Evolutionary conservation across 2,329 filamentous ascomycete species (phyloP), one percentile per base, ranked within the genome.

Genomic region (Pseudocercospora pini-densiflorae): DNA sequence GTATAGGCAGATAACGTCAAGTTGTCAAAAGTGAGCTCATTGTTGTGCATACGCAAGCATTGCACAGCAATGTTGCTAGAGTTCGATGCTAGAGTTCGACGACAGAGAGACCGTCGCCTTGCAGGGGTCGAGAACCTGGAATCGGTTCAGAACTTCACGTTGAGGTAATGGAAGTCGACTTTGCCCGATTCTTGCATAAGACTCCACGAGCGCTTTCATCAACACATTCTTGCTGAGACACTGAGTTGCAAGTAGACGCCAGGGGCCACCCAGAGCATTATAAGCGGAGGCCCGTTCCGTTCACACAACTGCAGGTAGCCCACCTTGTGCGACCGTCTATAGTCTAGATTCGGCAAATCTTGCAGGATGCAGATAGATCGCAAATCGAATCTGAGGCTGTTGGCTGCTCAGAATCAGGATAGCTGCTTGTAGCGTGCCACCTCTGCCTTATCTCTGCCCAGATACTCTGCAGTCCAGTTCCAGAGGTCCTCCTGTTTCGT

Each of bases 401-500:
- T 47, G 63, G 51, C 31, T 23, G 45, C 54, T 36, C 51, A 40
- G 29, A 24, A 47, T 49, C 51, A 54, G 57, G 64, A 66, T 59
- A 66, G 64, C 59, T 66, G 59, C 64, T 59, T 59, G 64, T 62
- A 49, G 54, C 14, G 59, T 60, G 45, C 59, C 54, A 59, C 54
- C 60, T 66, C 51, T 45, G 53, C 63, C 59, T 65, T 55, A 45
- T 59, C 53, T 61, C 59, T 63, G 29, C 58, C 21, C 45, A 62
- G 33, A 43, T 61, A 59, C 29, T 63, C 49, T 57, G 49, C 64
- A 45, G 54, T 51, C 49, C 61, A 54, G 59, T 63, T 33, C 55
- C 64, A 66, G 24, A 54, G 49, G 68, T 85, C 82, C 16, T 86
- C 80, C 72, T 85, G 84, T 71, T 83, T 83, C 24, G 61, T 69